phyloP scores from a whole-genome alignment of 352 stramenopile genomes.

The Blastocystis sp. region DNA sequence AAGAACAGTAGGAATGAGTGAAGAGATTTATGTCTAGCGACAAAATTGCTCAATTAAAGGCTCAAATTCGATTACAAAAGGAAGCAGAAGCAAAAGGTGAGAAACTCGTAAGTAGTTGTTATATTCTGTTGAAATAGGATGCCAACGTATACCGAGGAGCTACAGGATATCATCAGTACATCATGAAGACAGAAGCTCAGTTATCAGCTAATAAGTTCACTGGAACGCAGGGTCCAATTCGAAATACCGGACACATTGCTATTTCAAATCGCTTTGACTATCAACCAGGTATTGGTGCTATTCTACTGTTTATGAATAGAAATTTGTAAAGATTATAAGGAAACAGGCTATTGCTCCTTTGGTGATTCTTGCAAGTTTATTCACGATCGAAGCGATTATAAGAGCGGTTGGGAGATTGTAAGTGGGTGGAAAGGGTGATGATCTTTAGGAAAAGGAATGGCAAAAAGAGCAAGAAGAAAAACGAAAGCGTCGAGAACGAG shows the following conservation, averaged over 20 bases:
- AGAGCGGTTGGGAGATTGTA: constrained; percentile 90
- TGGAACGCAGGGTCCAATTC: constrained; percentile 87
- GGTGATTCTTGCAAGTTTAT: constrained; percentile 94
- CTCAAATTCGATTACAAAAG: constrained; percentile 37
- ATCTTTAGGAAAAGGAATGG: constrained; percentile 82
- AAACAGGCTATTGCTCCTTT: constrained; percentile 97
- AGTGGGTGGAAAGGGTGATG: background rate
- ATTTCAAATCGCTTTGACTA: constrained; percentile 94
- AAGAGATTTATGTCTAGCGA: background rate
- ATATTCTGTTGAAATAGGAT: background rate
- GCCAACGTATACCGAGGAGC: constrained; percentile 79
- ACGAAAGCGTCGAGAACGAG: constrained; percentile 82
- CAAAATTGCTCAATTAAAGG: constrained; percentile 47
- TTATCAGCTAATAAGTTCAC: constrained; percentile 85
- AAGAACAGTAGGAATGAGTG: constrained; percentile 1
- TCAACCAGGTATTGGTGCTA: constrained; percentile 72
- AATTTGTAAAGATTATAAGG: constrained; percentile 99
- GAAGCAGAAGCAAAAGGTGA: constrained; percentile 46
- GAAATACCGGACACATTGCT: constrained; percentile 87
- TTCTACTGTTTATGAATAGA: constrained; percentile 76
- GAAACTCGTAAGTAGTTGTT: background rate
- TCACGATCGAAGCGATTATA: constrained; percentile 94
- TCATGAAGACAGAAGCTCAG: constrained; percentile 81
- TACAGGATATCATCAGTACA: constrained; percentile 81
- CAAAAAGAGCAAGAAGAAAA: constrained; percentile 82